Base-by-base conservation (phyloP, 2,329 filamentous ascomycete species). In the Arthrobotrys conoides region DNA sequence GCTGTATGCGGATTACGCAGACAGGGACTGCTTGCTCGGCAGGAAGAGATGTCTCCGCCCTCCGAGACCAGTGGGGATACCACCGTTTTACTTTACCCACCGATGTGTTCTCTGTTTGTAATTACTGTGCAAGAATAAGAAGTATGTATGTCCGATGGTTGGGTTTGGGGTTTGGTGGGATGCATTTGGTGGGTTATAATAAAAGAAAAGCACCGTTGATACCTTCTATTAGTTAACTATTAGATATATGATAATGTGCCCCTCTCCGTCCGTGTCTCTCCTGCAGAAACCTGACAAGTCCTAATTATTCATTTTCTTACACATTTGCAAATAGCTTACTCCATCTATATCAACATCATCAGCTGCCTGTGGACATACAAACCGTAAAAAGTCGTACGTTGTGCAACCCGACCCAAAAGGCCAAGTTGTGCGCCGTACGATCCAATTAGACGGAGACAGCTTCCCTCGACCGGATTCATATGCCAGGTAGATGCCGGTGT, bases 1-100 rank as follows among this genome's bases (percentile, higher is more conserved):
- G 24, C 22, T 66, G 48, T 59, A 51, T 75, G 70, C 70, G 33
- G 70, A 59, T 61, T 73, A 73, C 70, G 70, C 69, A 65, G 33
- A 55, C 46, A 41, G 41, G 67, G 36, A 27, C 10, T 38, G 36
- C 69, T 33, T 59, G 22, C 44, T 51, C 55, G 36, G 66, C 22
- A 63, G 53, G 41, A 24, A 63, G 55, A 71, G 67, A 51, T 53
- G 20, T 71, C 67, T 53, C 67, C 67, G 67, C 36, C 20, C 41
- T 63, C 55, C 67, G 67, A 41, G 57, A n/a, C 53, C 14, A 38
- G 53, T 59, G 27, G 53, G 53, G 27, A 55, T 55, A 55, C 51
- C 24, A 55, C 30, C 30, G n/a, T 59, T n/a, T 59, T 8, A n/a
- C n/a, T 55, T 59, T 59, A 59, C 53, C 51, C 51, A 55, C 12